Conservation (phyloP, 257 asterid genomes). For the Fraxinus pennsylvanica region DNA sequence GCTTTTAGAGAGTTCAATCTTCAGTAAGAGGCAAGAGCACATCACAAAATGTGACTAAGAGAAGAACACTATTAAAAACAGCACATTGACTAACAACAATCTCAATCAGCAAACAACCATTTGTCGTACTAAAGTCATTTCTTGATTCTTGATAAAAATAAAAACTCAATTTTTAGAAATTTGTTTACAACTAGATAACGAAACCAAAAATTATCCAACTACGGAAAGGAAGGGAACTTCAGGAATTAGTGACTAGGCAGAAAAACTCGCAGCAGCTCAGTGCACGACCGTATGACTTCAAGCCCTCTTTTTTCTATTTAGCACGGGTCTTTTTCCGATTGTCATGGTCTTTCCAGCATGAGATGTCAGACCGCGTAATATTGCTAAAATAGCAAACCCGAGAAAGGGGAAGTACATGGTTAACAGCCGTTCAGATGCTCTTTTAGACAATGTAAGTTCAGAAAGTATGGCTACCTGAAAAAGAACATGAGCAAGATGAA, state of each 20-base stretch:
- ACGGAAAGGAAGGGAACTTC: conserved; percentile 4
- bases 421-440: conserved; percentile 63
- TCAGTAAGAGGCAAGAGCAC: not conserved
- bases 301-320: conserved; percentile 59
- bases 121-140: not conserved
- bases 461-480: conserved; percentile 68
- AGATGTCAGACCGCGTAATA: conserved; percentile 63
- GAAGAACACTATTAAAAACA: not conserved
- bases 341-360: conserved; percentile 44
- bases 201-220: conserved; percentile 18
- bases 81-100: not conserved
- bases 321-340: conserved; percentile 42
- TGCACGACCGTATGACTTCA: conserved; percentile 29
- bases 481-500: conserved; percentile 16
- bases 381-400: conserved; percentile 59
- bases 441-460: conserved; percentile 57
- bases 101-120: conserved; percentile 6
- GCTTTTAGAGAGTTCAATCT: no score
- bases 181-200: conserved; percentile 3
- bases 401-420: conserved; percentile 67
- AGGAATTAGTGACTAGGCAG: not conserved
- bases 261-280: conserved; percentile 2
- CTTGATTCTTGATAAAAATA: not conserved
- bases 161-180: not conserved
- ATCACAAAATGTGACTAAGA: not conserved